Evolutionary conservation across 2,329 filamentous ascomycete genomes (phyloP).

Genomic region (Ophiocordyceps camponoti-leonardi): DNA sequence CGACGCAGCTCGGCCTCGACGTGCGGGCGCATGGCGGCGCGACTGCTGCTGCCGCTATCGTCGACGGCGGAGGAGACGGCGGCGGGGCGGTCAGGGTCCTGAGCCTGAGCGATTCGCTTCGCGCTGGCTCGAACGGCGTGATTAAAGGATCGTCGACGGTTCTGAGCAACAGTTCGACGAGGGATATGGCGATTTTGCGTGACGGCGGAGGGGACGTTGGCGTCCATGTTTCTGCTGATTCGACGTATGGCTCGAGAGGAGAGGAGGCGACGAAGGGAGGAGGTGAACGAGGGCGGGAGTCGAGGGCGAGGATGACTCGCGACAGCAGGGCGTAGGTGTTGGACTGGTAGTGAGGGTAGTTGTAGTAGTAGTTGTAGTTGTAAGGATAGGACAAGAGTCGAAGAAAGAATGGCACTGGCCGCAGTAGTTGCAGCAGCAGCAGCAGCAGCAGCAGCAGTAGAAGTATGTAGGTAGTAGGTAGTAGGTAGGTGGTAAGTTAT

Average conservation of each 20-base stretch:
- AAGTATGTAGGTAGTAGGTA: too few relatives aligned
- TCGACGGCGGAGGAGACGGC: slow-evolving; percentile 1
- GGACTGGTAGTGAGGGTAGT: neutral
- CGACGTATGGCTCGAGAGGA: neutral
- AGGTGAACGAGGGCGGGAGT: neutral
- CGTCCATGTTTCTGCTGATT: neutral
- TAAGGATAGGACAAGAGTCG: too few relatives aligned
- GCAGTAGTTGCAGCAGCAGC: too few relatives aligned
- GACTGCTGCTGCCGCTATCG: neutral
- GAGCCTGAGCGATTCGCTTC: slow-evolving; percentile 11
- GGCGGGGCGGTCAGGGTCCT: neutral
- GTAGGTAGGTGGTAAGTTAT: too few relatives aligned
- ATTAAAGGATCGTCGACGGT: slow-evolving; percentile 9
- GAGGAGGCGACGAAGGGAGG: neutral
- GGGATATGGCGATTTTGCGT: slow-evolving; percentile 2
- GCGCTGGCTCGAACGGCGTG: slow-evolving; percentile 15
- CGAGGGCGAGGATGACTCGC: neutral
- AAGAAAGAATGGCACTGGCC: too few relatives aligned
- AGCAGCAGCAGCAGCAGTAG: too few relatives aligned
- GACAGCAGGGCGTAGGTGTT: neutral
- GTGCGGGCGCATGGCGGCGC: slow-evolving; percentile 1
- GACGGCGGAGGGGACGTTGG: neutral
- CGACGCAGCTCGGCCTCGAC: slow-evolving; percentile 3
- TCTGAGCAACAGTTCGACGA: slow-evolving; percentile 1
- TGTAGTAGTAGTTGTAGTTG: too few relatives aligned